phyloP scores from a whole-genome alignment of 2,329 filamentous ascomycete genomes.

The Didymellaceae sp. region DNA sequence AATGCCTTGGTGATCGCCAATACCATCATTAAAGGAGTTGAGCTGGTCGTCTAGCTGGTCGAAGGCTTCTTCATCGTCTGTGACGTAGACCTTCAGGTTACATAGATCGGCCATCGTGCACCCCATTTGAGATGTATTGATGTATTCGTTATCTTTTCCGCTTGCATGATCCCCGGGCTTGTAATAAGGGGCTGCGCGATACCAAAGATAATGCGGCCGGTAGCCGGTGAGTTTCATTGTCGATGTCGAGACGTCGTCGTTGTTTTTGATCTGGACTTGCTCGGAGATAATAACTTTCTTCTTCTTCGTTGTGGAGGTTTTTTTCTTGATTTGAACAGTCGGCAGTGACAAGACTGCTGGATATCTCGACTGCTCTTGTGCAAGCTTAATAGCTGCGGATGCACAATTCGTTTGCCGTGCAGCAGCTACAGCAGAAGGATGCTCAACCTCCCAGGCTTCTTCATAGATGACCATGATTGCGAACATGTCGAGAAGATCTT shows the following conservation, averaged over 20 bases:
- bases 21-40: not conserved
- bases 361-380: not conserved
- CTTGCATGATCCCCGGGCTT: not conserved
- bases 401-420: slow-evolving; percentile 2
- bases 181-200: not conserved
- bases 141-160: not conserved
- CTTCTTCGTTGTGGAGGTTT: not conserved
- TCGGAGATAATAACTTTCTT: not conserved
- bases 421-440: not conserved
- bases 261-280: not conserved
- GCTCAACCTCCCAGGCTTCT: slow-evolving; percentile 1
- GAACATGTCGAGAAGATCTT: not conserved
- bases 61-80: slow-evolving; percentile 3
- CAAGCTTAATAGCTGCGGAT: not conserved
- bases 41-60: not conserved
- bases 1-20: not conserved
- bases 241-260: not conserved
- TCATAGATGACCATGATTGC: not conserved
- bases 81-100: slow-evolving; percentile 9
- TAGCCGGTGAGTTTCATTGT: not conserved
- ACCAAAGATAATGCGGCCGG: not conserved
- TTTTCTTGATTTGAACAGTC: not conserved
- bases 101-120: not conserved
- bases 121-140: slow-evolving; percentile 1
- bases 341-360: not conserved